Evolutionary conservation across 2,329 filamentous ascomycete genomes (phyloP).

Genomic region (Penicillium sp.): DNA sequence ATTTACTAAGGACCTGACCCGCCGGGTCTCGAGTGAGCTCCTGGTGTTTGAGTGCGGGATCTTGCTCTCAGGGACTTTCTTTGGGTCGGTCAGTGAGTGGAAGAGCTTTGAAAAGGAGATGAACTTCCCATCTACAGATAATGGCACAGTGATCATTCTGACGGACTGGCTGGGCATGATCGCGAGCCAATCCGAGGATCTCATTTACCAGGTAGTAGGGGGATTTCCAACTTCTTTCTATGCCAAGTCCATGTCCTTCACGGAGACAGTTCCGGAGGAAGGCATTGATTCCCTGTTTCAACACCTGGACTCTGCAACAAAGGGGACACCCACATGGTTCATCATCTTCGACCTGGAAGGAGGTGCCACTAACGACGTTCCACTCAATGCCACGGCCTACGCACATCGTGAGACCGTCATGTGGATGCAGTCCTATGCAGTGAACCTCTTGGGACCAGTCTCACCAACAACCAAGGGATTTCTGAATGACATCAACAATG

Average conservation of each 20-base stretch:
- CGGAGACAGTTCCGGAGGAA: slow-evolving; percentile 52
- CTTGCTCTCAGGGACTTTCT: slow-evolving; percentile 64
- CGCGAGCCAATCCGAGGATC: slow-evolving; percentile 31
- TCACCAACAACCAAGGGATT: slow-evolving; percentile 55
- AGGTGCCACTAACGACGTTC: slow-evolving; percentile 62
- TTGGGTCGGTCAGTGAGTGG: slow-evolving; percentile 62
- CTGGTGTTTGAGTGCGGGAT: slow-evolving; percentile 58
- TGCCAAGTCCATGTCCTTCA: slow-evolving; percentile 61
- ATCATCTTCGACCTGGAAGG: slow-evolving; percentile 66
- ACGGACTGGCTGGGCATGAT: slow-evolving; percentile 38
- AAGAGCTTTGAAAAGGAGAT: slow-evolving; percentile 41
- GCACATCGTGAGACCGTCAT: slow-evolving; percentile 66
- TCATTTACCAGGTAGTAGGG: slow-evolving; percentile 30
- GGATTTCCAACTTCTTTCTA: slow-evolving; percentile 58
- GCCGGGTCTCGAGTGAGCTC: slow-evolving; percentile 62
- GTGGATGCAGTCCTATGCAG: slow-evolving; percentile 65
- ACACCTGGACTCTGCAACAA: slow-evolving; percentile 56
- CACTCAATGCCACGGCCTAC: slow-evolving; percentile 62
- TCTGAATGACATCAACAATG: slow-evolving; percentile 55
- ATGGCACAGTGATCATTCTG: slow-evolving; percentile 29
- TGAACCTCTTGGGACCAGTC: slow-evolving; percentile 53
- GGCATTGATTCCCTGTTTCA: slow-evolving; percentile 56
- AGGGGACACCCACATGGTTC: slow-evolving; percentile 61
- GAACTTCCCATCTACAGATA: slow-evolving; percentile 29
- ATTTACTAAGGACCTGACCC: slow-evolving; percentile 58